Conservation (phyloP, 176 grass and related monocot species). For the Eleusine indica region DNA sequence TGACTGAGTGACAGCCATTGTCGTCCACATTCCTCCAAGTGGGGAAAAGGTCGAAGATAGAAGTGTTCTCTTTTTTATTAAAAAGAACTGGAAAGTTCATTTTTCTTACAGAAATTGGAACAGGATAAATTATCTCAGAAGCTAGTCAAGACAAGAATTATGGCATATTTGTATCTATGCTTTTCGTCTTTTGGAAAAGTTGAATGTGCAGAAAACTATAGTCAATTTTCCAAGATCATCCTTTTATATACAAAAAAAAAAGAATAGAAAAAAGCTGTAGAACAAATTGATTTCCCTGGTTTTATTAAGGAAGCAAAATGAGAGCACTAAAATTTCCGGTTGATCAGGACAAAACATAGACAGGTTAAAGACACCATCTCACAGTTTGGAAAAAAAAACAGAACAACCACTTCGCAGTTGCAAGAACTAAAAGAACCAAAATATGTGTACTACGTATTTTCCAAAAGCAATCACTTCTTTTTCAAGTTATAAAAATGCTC, state of each 20-base stretch:
- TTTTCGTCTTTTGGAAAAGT: background rate
- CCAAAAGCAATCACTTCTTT: background rate
- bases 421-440: no score
- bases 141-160: background rate
- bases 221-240: background rate
- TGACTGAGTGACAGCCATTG: conserved; percentile 34
- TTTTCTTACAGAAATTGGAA: background rate
- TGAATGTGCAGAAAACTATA: background rate
- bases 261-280: no score
- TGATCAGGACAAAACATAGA: no score
- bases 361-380: no score
- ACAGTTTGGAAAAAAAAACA: no score
- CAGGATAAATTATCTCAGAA: background rate
- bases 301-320: no score
- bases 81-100: background rate
- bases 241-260: background rate
- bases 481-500: background rate
- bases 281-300: no score
- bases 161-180: background rate
- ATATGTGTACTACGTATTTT: no score
- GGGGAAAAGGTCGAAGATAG: background rate
- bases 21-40: conserved; percentile 33
- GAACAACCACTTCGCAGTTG: no score
- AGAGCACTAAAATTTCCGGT: no score
- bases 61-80: background rate